These are phyloP conservation scores for Suillus occidentalis DNA, from an alignment of 768 basidiomycete genomes.

Conservation along the genomic window DNA sequence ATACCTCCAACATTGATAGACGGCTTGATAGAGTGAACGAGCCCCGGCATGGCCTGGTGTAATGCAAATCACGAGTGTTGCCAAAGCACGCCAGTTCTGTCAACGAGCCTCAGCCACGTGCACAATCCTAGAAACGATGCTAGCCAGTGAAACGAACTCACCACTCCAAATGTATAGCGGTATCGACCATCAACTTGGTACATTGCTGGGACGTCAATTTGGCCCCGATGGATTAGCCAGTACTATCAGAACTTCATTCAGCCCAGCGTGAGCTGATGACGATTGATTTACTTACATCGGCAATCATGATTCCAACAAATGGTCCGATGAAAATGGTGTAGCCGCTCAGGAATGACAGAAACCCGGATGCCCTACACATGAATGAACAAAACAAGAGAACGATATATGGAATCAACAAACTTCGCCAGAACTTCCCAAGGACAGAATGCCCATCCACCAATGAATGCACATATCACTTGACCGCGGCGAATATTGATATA, in stretches of 20 bases:
- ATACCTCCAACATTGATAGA: constrained; percentile 35
- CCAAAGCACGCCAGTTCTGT: constrained; percentile 81
- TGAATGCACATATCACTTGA: constrained; percentile 71
- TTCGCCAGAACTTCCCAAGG: constrained; percentile 83
- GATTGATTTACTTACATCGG: constrained; percentile 42
- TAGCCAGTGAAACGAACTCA: constrained; percentile 29
- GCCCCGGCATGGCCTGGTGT: constrained; percentile 75
- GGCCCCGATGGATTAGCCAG: constrained; percentile 72
- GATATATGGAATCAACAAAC: constrained; percentile 11
- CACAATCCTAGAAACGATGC: neutral
- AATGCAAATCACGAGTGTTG: constrained; percentile 65
- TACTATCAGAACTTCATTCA: constrained; percentile 44
- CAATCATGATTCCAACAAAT: constrained; percentile 73
- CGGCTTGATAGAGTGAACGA: constrained; percentile 72
- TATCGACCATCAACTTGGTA: constrained; percentile 81
- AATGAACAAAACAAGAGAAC: neutral
- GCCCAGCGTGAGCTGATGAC: neutral
- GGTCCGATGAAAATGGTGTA: constrained; percentile 88
- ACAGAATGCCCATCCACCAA: constrained; percentile 83
- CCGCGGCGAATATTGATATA: constrained; percentile 84
- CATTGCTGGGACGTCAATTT: constrained; percentile 81
- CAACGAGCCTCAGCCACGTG: neutral
- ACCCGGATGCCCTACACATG: constrained; percentile 50
- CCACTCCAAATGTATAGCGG: constrained; percentile 72
- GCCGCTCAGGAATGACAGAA: constrained; percentile 77